Evolutionary conservation across 257 asterid genomes (phyloP).

Genomic region (Plantago elongata): DNA sequence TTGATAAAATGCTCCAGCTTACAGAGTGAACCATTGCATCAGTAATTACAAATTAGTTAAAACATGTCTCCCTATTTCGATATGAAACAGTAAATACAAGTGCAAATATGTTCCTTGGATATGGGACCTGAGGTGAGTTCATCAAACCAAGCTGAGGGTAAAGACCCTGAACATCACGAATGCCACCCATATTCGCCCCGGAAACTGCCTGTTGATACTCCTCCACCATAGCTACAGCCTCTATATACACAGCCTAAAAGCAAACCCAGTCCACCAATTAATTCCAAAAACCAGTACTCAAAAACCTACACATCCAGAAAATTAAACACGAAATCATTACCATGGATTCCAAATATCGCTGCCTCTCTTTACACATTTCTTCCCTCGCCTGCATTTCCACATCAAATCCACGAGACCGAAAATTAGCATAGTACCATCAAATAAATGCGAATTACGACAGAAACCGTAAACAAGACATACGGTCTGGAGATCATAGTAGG

Average conservation of each 20-base stretch:
- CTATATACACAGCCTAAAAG: constrained; percentile 69
- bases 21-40: too few relatives aligned
- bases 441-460: background rate
- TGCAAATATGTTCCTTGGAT: constrained; percentile 1
- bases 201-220: constrained; percentile 89
- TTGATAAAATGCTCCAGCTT: too few relatives aligned
- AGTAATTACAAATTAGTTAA: background rate
- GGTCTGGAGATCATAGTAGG: constrained; percentile 75
- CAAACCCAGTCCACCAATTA: constrained; percentile 11
- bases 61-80: background rate
- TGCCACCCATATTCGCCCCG: constrained; percentile 59
- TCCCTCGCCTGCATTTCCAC: constrained; percentile 76
- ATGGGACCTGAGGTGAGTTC: constrained; percentile 69
- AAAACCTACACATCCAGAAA: constrained; percentile 6
- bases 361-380: constrained; percentile 95
- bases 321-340: constrained; percentile 30
- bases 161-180: constrained; percentile 71
- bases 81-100: background rate
- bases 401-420: background rate
- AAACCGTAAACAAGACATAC: constrained; percentile 22
- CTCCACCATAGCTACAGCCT: constrained; percentile 92
- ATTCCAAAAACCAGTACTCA: constrained; percentile 8
- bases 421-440: background rate
- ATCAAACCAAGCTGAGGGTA: constrained; percentile 73
- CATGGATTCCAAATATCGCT: constrained; percentile 83